A percentile compares a stretch with the other conserved stretches of the same genome.
Conservation (phyloP, 169 alveolate species). For the Plasmodium falciparum region DNA sequence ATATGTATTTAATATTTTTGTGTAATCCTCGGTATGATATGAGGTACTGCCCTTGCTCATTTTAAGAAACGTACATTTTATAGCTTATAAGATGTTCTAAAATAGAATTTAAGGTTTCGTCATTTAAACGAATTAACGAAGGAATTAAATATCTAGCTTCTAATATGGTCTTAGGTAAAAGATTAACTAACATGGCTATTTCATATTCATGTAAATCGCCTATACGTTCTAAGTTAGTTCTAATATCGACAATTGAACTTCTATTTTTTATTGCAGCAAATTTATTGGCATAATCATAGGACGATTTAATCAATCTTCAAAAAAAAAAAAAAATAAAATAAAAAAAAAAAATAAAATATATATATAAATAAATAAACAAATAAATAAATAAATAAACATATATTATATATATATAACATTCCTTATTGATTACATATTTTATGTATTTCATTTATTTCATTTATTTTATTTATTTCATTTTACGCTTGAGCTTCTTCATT, state of each 20-base stretch:
- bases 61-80: slow-evolving; percentile 76
- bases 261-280: slow-evolving; percentile 84
- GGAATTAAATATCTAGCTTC: slow-evolving; percentile 90
- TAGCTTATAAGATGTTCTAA: slow-evolving; percentile 78
- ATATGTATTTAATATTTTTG: no score
- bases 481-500: slow-evolving; percentile 86
- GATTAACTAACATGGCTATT: slow-evolving; percentile 90
- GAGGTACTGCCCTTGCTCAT: neutral
- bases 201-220: slow-evolving; percentile 91
- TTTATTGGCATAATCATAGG: slow-evolving; percentile 82
- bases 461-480: slow-evolving; percentile 3
- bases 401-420: neutral
- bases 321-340: no score
- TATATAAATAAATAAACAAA: neutral
- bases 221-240: slow-evolving; percentile 90
- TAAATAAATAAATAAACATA: neutral
- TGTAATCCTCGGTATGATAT: no score
- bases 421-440: neutral
- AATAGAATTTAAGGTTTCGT: slow-evolving; percentile 77
- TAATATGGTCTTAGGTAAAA: slow-evolving; percentile 89
- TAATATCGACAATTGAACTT: slow-evolving; percentile 82
- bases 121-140: slow-evolving; percentile 78
- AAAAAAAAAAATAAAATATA: neutral
- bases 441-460: neutral
- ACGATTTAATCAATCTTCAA: slow-evolving; percentile 81